Evolutionary conservation across 495 filamentous ascomycete genomes (phyloP), one percentile per base, ranked within the genome.

Genomic region (Hyaloscypha variabilis): DNA sequence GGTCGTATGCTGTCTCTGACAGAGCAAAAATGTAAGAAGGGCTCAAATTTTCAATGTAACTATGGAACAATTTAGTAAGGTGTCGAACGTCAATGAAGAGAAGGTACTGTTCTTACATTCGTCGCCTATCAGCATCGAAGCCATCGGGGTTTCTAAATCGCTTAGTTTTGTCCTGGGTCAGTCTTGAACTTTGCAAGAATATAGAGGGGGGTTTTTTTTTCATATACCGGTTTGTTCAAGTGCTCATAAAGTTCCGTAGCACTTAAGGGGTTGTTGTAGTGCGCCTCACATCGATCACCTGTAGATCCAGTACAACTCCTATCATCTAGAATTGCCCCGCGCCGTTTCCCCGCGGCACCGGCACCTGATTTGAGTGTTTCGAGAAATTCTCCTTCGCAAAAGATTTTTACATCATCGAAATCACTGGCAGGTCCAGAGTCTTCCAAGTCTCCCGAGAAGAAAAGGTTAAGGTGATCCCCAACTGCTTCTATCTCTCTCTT

Each of bases 311-410:
- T 46, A 46, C 39, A 46, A 46, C 39, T 46, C 39, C 39, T 46
- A 46, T 46, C 39, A 46, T 46, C 39, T 46, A 46, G 39, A 46
- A 46, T 46, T 46, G 39, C 39, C 39, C 39, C 39, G 39, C 39
- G 39, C 39, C 39, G 39, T 19, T 46, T 46, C 39, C 39, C 39
- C 39, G 39, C 39, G 39, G 39, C 39, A 46, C 39, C 39, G 19
- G 39, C 39, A 46, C 39, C 39, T 46, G 39, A 46, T 46, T 8
- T 46, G 39, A 46, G 39, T 46, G 39, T 46, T 46, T 46, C 39
- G 39, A 46, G 39, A 46, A 8, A 46, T 46, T 8, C 39, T 46
- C 39, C 39, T 46, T 46, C 19, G 39, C 39, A 46, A 46, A 46
- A 46, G 19, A 46, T 10, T 46, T 46, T 46, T 19, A 46, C 39